A percentile compares a stretch with the other conserved stretches of the same genome.
Evolutionary conservation across 768 basidiomycete species (phyloP).

Genomic region (Lentinula aciculospora): DNA sequence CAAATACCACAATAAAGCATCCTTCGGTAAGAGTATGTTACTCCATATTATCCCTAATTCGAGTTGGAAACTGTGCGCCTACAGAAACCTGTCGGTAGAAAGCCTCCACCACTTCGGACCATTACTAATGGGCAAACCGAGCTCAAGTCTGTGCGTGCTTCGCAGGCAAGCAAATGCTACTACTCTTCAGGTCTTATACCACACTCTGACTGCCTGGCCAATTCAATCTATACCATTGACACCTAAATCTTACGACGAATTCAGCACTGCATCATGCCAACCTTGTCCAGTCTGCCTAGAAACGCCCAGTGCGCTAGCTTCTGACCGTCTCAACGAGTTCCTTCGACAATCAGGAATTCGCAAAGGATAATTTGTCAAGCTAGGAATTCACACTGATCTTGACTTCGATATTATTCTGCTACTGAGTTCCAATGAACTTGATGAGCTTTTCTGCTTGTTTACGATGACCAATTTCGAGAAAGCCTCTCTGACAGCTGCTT

Average conservation of each 20-base stretch:
- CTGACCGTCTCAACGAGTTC: not conserved
- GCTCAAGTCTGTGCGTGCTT: not conserved
- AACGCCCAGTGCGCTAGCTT: not conserved
- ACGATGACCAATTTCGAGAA: not conserved
- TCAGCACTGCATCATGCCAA: no score
- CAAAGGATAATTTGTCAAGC: not conserved
- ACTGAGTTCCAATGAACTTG: not conserved
- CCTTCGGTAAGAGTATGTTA: not conserved
- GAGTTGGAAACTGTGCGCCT: not conserved
- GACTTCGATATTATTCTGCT: not conserved
- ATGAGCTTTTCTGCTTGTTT: not conserved
- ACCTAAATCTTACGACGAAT: no score
- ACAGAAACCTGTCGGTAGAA: not conserved
- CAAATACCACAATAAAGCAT: not conserved
- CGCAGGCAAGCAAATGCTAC: no score
- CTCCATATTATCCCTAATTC: no score
- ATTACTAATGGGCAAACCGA: not conserved
- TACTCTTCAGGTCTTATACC: no score
- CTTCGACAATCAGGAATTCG: not conserved
- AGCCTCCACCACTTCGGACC: not conserved
- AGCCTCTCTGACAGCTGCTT: not conserved
- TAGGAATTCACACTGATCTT: not conserved
- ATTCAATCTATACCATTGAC: no score
- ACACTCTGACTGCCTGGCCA: no score
- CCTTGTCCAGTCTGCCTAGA: not conserved